Base-by-base conservation (phyloP, 2,329 filamentous ascomycete species). In the Colletotrichum costaricense region DNA sequence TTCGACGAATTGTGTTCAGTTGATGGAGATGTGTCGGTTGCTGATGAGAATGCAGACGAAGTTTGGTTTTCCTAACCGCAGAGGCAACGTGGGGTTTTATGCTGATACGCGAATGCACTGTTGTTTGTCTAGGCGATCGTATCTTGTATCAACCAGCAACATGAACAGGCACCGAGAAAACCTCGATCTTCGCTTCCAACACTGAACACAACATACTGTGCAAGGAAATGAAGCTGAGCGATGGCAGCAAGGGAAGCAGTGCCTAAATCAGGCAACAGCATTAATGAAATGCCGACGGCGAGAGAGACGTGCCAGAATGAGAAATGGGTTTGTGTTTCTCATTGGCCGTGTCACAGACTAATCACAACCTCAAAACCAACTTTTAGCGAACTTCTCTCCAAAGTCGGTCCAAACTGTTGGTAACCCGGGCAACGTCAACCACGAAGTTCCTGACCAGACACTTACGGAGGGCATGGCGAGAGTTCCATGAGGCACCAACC, bases 261-360 rank as follows among this genome's bases (percentile, higher is more conserved):
- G 59, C 59, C 59, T 62, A 14, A 35, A 24, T 38, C 38, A 62
- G 59, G 59, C 59, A 62, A 62, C 59, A 24, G 42, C 35, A 28
- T 62, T 12, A n/a, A 62, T 35, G 6, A 26, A 19, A 5, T 62
- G 58, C 7, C 35, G 35, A 49, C 16, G 35, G 16, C 8, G 8
- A 22, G 16, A 49, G 22, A 2, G 24, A 62, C 58, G 35, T 62
- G 38, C 38, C 38, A 26, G 26, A 38, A 62, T 46, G 16, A 49
- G 58, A 46, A 49, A 49, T n/a, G 35, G 35, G 30, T n/a, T 22
- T 8, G 6, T 8, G 3, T 6, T 8, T 19, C 58, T 62, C 35
- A 62, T 62, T 62, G 58, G 35, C 14, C 22, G 14, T 30, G 9
- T n/a, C 12, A 26, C 38, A 49, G 19, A 49, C 24, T 16, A 7